These are phyloP conservation scores for Oemleria cerasiformis DNA, from an alignment of 306 rosid genomes.

Conservation along the genomic window DNA sequence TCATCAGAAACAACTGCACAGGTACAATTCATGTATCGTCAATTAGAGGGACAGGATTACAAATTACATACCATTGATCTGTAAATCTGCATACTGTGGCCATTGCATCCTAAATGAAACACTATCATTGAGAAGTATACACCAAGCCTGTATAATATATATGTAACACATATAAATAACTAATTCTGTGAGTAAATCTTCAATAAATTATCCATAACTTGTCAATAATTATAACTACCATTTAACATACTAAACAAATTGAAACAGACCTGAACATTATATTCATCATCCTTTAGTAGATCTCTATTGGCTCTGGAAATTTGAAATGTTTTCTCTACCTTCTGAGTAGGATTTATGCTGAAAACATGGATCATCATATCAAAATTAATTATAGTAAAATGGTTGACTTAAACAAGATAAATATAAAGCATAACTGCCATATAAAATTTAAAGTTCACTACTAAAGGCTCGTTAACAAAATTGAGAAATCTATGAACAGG, in stretches of 20 bases:
- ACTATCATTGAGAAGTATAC: constrained; percentile 94
- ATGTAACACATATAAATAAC: neutral
- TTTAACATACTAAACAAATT: constrained; percentile 22
- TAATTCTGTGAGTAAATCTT: neutral
- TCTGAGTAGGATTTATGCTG: constrained; percentile 79
- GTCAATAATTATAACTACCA: constrained; percentile 9
- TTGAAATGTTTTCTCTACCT: constrained; percentile 78
- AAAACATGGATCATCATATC: constrained; percentile 8
- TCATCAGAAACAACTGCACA: neutral
- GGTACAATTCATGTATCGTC: neutral
- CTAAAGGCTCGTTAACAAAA: neutral
- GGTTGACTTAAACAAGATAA: neutral
- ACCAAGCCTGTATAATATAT: constrained; percentile 68
- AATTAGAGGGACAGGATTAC: neutral
- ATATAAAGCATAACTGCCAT: neutral
- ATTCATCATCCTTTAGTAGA: constrained; percentile 53
- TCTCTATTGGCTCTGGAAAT: constrained; percentile 76
- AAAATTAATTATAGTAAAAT: neutral
- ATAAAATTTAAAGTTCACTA: neutral
- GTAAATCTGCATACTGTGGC: constrained; percentile 89
- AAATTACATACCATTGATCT: constrained; percentile 67
- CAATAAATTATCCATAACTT: constrained; percentile 15
- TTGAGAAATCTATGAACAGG: neutral
- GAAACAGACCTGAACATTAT: constrained; percentile 74
- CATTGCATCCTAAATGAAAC: constrained; percentile 99